Evolutionary conservation across 108 stramenopile genomes (phyloP).

Genomic region (Asterionellopsis glacialis): DNA sequence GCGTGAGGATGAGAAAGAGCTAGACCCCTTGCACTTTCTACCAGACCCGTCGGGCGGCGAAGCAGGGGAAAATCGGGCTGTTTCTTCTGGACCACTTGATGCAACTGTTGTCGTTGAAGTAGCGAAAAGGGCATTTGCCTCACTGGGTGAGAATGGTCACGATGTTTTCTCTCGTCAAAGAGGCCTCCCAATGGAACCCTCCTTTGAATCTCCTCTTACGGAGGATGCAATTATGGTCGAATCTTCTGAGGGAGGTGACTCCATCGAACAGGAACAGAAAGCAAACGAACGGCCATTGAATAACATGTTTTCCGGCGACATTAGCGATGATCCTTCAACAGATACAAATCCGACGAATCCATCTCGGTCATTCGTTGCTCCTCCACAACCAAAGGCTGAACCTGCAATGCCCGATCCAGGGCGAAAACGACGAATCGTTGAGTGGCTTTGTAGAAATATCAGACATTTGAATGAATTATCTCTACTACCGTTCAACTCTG

Average conservation of each 20-base stretch:
- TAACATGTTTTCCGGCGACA: not conserved
- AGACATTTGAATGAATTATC: constrained; percentile 64
- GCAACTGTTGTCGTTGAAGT: constrained; percentile 72
- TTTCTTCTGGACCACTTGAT: constrained; percentile 47
- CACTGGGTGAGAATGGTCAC: constrained; percentile 61
- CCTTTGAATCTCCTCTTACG: constrained; percentile 57
- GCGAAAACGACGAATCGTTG: constrained; percentile 65
- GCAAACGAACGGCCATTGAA: not conserved
- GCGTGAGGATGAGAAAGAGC: constrained; percentile 17
- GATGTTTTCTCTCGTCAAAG: constrained; percentile 46
- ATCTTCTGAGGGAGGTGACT: constrained; percentile 15
- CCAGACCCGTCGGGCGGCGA: constrained; percentile 2
- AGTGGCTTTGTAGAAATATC: constrained; percentile 73
- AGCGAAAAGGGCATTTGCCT: constrained; percentile 64
- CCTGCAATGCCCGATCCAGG: constrained; percentile 45
- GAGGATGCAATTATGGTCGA: constrained; percentile 66
- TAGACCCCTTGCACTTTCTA: constrained; percentile 39
- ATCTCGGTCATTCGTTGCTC: constrained; percentile 39
- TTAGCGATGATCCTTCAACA: not conserved
- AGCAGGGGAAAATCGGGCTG: constrained; percentile 7
- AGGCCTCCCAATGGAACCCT: constrained; percentile 17
- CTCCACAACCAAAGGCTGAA: constrained; percentile 32
- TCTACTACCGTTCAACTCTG: constrained; percentile 62
- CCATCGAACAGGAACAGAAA: not conserved
- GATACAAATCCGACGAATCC: constrained; percentile 5